phyloP scores from a whole-genome alignment of 331 rosid species.

The Telfairia occidentalis region DNA sequence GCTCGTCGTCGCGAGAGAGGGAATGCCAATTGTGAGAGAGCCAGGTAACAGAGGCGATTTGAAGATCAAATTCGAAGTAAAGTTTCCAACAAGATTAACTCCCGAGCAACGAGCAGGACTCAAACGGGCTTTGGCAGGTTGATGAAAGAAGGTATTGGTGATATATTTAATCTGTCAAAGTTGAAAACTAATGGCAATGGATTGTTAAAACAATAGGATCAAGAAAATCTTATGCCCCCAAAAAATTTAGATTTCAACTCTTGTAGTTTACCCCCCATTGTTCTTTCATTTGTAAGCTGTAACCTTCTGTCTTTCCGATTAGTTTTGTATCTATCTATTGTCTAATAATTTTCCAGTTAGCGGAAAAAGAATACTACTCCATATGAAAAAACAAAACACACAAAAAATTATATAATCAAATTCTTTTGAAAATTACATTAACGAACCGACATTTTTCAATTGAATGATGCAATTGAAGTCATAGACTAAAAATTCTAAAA shows the following conservation, averaged over 20 bases:
- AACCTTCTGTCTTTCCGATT: not conserved
- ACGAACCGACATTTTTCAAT: not conserved
- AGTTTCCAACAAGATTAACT: conserved; percentile 59
- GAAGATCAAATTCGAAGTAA: conserved; percentile 72
- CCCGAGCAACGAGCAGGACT: conserved; percentile 66
- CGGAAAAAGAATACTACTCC: not conserved
- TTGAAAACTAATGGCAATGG: not conserved
- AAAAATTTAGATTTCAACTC: not conserved
- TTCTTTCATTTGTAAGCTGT: not conserved
- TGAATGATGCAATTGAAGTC: not conserved
- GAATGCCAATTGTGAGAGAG: conserved; percentile 80
- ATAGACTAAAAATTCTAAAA: not conserved
- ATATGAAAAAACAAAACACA: not conserved
- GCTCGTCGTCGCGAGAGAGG: conserved; percentile 52
- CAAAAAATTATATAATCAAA: not conserved
- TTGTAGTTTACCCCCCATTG: not conserved
- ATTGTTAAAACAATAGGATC: not conserved
- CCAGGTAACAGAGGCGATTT: conserved; percentile 65
- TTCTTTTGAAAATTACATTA: not conserved
- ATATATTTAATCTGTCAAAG: not conserved
- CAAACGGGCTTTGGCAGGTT: conserved; percentile 43
- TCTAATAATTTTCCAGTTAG: not conserved
- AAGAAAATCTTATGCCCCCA: not conserved
- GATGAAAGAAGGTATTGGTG: conserved; percentile 11
- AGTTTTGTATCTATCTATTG: not conserved